Conservation (phyloP, 73 alveolate species). For the Paramecium bursaria region DNA sequence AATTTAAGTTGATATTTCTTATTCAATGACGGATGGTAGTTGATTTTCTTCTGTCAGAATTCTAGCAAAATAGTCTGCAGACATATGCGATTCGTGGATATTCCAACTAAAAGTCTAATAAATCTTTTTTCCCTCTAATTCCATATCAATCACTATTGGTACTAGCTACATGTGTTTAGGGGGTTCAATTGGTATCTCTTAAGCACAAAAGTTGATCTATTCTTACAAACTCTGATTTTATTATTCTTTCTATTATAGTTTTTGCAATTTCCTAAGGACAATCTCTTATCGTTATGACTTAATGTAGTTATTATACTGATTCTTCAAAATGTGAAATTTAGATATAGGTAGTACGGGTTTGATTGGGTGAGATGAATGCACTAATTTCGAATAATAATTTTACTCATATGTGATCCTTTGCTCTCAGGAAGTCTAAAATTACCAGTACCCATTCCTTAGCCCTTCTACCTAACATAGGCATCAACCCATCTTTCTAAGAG, state of each 20-base stretch:
- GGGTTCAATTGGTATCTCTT: slow-evolving; percentile 55
- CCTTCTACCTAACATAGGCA: slow-evolving; percentile 27
- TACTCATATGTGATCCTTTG: slow-evolving; percentile 39
- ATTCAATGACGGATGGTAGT: slow-evolving; percentile 82
- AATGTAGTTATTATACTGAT: slow-evolving; percentile 22
- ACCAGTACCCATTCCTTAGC: slow-evolving; percentile 60
- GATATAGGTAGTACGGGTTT: slow-evolving; percentile 49
- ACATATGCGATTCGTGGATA: slow-evolving; percentile 89
- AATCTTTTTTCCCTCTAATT: slow-evolving; percentile 88
- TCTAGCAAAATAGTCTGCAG: slow-evolving; percentile 84
- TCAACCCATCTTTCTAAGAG: slow-evolving; percentile 46
- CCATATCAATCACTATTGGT: slow-evolving; percentile 90
- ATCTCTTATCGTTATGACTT: slow-evolving; percentile 43
- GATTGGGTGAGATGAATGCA: slow-evolving; percentile 21
- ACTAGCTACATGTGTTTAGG: slow-evolving; percentile 71
- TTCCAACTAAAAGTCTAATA: slow-evolving; percentile 90
- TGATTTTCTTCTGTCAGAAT: slow-evolving; percentile 85
- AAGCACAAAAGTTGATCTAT: slow-evolving; percentile 15
- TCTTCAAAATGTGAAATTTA: slow-evolving; percentile 38
- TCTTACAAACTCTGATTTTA: slow-evolving; percentile 72
- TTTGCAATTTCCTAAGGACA: slow-evolving; percentile 64
- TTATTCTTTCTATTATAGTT: slow-evolving; percentile 58
- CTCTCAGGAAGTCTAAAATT: slow-evolving; percentile 53
- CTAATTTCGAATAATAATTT: background rate
- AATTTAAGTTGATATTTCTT: slow-evolving; percentile 75